Evolutionary conservation across 257 asterid genomes (phyloP), one percentile per base, ranked within the genome.

Genomic region (Voacanga thouarsii): DNA sequence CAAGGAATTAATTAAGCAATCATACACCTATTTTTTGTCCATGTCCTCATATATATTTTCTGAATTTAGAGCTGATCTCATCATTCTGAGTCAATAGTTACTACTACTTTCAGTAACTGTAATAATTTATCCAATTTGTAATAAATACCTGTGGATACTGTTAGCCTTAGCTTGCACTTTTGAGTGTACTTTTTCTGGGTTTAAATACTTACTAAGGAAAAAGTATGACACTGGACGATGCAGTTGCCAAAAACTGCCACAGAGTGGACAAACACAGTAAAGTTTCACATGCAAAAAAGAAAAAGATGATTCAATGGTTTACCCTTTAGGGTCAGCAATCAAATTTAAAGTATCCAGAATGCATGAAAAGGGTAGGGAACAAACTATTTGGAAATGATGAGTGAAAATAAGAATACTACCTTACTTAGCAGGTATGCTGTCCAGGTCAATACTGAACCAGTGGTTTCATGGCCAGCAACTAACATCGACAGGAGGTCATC

Each of bases 391-490:
- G 73, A 69, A 19, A 23, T 15, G 37, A 33, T 6, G 53, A 26
- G 45, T 30, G 44, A 59, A 61, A 6, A 65, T 60, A 44, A 44
- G 44, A 66, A 71, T 5, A 41, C n/a, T 88, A 93, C 99, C 99
- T 93, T 95, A 84, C 99, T 95, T 64, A 95, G 90, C 79, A 93
- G 86, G 88, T 89, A 93, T 0, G 92, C 81, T 0, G 97, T 91
- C 98, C 99, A 95, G 41, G 99, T 90, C 86, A 95, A 86, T 71
- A 95, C 98, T 15, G 98, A 95, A 78, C 98, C 99, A 77, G 98
- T 93, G 81, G 99, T 93, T 87, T 95, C 99, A 81, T 95, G 98
- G 37, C 98, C 99, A 76, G 99, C 99, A 84, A 95, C 99, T 81
- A 95, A 84, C 99, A 95, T 93, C n/a, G 99, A 95, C 82, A 93